Evolutionary conservation across 768 basidiomycete genomes (phyloP), one percentile per base, ranked within the genome.

Genomic region (Amanita phalloides): DNA sequence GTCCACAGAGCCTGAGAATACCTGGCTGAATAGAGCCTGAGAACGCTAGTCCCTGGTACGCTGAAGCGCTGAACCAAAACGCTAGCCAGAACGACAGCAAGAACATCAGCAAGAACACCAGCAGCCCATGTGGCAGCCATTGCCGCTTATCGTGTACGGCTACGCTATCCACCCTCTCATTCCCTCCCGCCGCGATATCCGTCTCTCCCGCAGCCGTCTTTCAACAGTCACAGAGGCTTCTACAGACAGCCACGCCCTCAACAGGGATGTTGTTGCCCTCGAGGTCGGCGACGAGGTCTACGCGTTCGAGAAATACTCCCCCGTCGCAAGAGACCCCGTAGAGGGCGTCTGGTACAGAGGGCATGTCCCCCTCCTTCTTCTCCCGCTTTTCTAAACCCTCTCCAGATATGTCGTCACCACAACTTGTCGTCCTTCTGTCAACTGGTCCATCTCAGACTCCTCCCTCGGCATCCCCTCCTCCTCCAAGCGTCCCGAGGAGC

Each of bases 211-310:
- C 25, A 78, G 77, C 57, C 73, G 78, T 57, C 65, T 77, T 39
- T 82, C 83, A 6, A 76, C 76, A 20, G 79, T 79, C 55, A 84
- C 82, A 17, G 80, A 82, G 57, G 71, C 70, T 57, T 86, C 69
- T 2, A 74, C 76, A 17, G 84, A 82, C 49, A 85, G 86, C 38
- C 74, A 81, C 35, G 71, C 76, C 37, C 74, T 79, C 0, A 76
- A 84, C 68, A 74, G 80, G 49, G 87, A 90, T 55, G 83, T 90
- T 21, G 90, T 91, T 32, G 77, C 84, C 5, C 77, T 98, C 51
- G 93, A 96, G 58, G 86, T 97, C 26, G 95, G 95, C 44, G 94
- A 96, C 66, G 94, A 97, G 63, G 83, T 98, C 32, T 97, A 97
- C 68, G 92, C 93, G 14, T 97, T 97, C 61, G 95, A 98, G 70